A percentile compares a stretch with the other conserved stretches of the same genome.
These are phyloP conservation scores for Allium cepa DNA, from an alignment of 106 monocot species.

Conservation along the genomic window DNA sequence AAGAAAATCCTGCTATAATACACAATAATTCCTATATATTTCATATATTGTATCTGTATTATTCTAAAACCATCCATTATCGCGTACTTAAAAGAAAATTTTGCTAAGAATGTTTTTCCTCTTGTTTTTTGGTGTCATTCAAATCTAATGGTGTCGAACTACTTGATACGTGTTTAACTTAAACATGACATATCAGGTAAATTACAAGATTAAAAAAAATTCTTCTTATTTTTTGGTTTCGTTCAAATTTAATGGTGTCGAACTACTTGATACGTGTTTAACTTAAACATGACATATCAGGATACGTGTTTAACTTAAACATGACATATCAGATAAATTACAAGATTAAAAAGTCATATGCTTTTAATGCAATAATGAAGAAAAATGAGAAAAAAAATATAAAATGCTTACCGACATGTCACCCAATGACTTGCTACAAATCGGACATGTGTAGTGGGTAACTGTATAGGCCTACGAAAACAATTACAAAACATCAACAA, in stretches of 20 bases:
- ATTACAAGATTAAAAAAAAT: neutral
- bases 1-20: constrained; percentile 43
- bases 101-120: too few species aligned
- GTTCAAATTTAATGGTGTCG: too few species aligned
- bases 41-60: too few species aligned
- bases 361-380: neutral
- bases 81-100: too few species aligned
- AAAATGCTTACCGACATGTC: constrained; percentile 77
- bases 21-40: neutral
- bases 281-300: neutral
- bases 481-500: neutral
- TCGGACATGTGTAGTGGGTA: constrained; percentile 89
- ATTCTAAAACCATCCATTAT: too few species aligned
- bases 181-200: neutral
- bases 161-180: neutral
- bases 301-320: neutral
- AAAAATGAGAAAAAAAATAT: neutral
- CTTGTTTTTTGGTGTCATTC: too few species aligned
- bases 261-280: neutral
- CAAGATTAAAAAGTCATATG: neutral
- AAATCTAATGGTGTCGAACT: neutral
- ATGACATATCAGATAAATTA: neutral
- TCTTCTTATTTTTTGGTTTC: too few species aligned
- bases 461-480: constrained; percentile 72
- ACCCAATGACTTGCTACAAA: constrained; percentile 93